Evolutionary conservation across 352 stramenopile species (phyloP), one percentile per base, ranked within the genome.

Genomic region (Elongisporangium senticosum): DNA sequence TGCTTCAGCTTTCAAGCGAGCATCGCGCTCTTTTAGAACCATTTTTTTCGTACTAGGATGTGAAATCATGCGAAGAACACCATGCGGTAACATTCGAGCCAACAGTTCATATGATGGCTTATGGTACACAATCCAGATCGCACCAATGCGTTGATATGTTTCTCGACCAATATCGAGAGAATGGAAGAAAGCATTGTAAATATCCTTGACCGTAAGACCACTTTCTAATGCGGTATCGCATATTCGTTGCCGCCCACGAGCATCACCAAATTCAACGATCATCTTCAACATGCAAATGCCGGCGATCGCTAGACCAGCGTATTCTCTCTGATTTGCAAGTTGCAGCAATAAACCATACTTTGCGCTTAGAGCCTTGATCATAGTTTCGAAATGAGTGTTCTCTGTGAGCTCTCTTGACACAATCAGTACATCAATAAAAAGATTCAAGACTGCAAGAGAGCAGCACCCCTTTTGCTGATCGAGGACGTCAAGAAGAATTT

Each of bases 51-150:
- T 71, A 50, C 72, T 70, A 3, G 78, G 69, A 55, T 68, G 75
- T 0, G 81, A 78, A 19, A 93, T 74, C 72, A 95, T 90, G 28
- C 85, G 75, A 50, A 95, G 74, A 53, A 95, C 89, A 19, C 85
- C 85, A 23, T 74, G 69, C 0, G 85, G 85, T 19, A 95, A 62
- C 13, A 90, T 72, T 20, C 83, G 64, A 20, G 68, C 55, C 1
- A 95, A 60, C 65, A 92, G 71, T 33, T 91, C 77, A 55, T 85
- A 87, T 10, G 85, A 92, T 3, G 73, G 59, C 56, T 79, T 82
- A 64, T 95, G 85, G 58, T 90, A 76, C 20, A 80, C 78, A 33
- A 88, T 75, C 80, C 83, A 95, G 20, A 95, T 90, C 10, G 72
- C 83, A 7, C 68, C 65, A 23, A 95, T 78, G 43, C 84, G 90